These are phyloP conservation scores for Rusavskia elegans DNA, from an alignment of 495 filamentous ascomycete genomes.

Conservation along the genomic window DNA sequence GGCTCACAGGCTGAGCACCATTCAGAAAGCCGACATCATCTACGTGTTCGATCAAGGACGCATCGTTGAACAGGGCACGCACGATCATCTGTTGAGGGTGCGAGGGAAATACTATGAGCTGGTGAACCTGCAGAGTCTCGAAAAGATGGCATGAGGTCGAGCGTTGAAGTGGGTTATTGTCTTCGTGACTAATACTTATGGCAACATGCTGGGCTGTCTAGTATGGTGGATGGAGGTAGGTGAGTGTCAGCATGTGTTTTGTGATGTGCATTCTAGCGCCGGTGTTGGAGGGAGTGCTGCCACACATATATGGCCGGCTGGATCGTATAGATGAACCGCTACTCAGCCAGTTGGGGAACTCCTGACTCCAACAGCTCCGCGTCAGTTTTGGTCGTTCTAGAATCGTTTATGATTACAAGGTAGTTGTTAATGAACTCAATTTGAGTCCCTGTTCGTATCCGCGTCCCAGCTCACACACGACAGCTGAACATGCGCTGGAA, in stretches of 20 bases:
- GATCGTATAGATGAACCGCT: too few relatives aligned
- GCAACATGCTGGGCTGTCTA: neutral
- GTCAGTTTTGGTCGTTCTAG: too few relatives aligned
- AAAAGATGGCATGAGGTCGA: conserved; percentile 27
- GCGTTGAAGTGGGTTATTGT: too few relatives aligned
- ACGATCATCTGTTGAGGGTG: conserved; percentile 46
- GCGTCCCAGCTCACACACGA: too few relatives aligned
- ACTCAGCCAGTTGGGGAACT: too few relatives aligned
- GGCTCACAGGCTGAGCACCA: conserved; percentile 61
- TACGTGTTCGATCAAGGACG: conserved; percentile 68
- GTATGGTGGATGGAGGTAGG: too few relatives aligned
- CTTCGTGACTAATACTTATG: neutral
- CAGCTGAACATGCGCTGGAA: too few relatives aligned
- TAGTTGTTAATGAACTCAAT: too few relatives aligned
- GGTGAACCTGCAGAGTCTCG: conserved; percentile 65
- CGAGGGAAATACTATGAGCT: conserved; percentile 62
- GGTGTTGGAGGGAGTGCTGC: neutral
- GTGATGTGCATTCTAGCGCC: neutral
- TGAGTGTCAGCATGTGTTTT: too few relatives aligned
- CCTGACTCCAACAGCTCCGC: too few relatives aligned
- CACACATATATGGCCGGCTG: neutral
- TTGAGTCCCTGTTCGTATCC: too few relatives aligned
- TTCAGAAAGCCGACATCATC: conserved; percentile 71
- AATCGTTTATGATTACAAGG: too few relatives aligned
- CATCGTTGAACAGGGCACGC: conserved; percentile 59